Conservation (phyloP, 164 flowering plant genomes). For the Macadamia integrifolia region DNA sequence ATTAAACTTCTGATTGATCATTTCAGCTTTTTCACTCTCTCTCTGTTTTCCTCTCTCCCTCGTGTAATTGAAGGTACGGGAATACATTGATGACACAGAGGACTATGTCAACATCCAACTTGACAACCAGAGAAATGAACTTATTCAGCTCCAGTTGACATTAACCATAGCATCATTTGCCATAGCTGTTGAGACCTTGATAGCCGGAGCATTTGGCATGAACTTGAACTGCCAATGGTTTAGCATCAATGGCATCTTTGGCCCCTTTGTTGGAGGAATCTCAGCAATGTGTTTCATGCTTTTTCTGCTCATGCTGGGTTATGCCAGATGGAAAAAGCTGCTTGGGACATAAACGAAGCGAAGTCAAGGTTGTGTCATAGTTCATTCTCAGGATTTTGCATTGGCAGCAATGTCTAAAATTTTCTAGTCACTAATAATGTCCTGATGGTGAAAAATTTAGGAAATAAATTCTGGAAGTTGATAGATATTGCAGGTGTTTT, state of each 20-base stretch:
- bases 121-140: constrained; percentile 92
- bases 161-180: constrained; percentile 93
- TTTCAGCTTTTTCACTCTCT: background rate
- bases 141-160: constrained; percentile 84
- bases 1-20: background rate
- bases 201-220: constrained; percentile 89
- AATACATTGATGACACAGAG: constrained; percentile 93
- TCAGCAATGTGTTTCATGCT: constrained; percentile 49
- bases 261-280: constrained; percentile 35
- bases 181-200: constrained; percentile 58
- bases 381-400: background rate
- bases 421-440: background rate
- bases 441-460: background rate
- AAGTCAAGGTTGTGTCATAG: background rate
- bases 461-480: background rate
- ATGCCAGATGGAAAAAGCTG: constrained; percentile 94
- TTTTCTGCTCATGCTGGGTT: constrained; percentile 67
- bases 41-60: background rate
- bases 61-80: constrained; percentile 55
- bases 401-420: background rate
- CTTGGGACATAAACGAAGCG: constrained; percentile 49
- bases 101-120: constrained; percentile 96
- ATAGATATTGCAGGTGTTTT: background rate
- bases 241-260: constrained; percentile 47
- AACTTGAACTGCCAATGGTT: constrained; percentile 69